Evolutionary conservation across 805 yeast species (phyloP).

Genomic region (Yamadazyma kitorensis): DNA sequence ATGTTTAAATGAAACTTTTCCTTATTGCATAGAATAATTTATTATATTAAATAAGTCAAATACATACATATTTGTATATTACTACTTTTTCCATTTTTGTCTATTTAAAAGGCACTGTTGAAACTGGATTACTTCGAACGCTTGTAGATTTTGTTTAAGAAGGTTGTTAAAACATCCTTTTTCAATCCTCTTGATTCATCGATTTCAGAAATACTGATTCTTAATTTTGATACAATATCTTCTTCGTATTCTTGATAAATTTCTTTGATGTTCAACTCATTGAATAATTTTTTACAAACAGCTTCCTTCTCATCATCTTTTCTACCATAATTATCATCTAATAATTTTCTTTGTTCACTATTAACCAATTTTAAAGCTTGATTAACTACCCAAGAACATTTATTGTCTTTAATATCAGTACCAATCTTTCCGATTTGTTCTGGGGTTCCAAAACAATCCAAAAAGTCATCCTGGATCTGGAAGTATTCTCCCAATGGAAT

Average conservation of each 20-base stretch:
- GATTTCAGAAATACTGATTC: slow-evolving; percentile 57
- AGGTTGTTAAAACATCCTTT: slow-evolving; percentile 76
- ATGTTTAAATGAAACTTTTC: slow-evolving; percentile 25
- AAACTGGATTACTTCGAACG: slow-evolving; percentile 63
- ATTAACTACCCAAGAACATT: slow-evolving; percentile 97
- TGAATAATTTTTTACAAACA: slow-evolving; percentile 68
- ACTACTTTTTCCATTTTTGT: not conserved
- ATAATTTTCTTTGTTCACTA: slow-evolving; percentile 74
- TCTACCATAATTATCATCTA: slow-evolving; percentile 88
- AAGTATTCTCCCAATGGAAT: slow-evolving; percentile 97
- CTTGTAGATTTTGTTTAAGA: slow-evolving; percentile 89
- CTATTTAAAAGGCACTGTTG: not conserved
- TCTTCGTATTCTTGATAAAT: slow-evolving; percentile 84
- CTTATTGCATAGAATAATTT: not conserved
- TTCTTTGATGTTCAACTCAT: slow-evolving; percentile 66
- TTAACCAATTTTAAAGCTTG: slow-evolving; percentile 79
- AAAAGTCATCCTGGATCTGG: slow-evolving; percentile 97
- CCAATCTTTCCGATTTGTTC: slow-evolving; percentile 98
- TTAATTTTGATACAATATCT: slow-evolving; percentile 60
- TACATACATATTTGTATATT: not conserved
- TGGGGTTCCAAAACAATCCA: slow-evolving; percentile 97
- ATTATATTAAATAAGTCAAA: not conserved
- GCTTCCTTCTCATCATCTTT: slow-evolving; percentile 70
- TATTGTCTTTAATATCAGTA: slow-evolving; percentile 96
- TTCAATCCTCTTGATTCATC: slow-evolving; percentile 96